phyloP scores from a whole-genome alignment of 2,329 filamentous ascomycete genomes.

The Clarireedia monteithiana region DNA sequence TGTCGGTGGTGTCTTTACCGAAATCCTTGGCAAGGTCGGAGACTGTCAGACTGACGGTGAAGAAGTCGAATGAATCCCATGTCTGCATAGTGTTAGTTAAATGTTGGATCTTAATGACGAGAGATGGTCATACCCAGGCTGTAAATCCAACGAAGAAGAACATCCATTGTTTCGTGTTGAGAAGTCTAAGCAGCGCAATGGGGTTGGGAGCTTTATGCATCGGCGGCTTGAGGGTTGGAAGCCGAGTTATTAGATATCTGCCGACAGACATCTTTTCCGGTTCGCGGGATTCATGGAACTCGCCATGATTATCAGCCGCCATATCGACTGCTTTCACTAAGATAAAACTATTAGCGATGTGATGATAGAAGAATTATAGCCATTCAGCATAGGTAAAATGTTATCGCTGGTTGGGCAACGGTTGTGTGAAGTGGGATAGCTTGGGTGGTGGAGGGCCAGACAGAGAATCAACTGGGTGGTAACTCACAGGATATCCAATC shows the following conservation, averaged over 20 bases:
- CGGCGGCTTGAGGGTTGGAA: slow-evolving; percentile 49
- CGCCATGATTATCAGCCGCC: not conserved
- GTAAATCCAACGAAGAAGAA: slow-evolving; percentile 68
- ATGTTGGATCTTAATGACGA: not conserved
- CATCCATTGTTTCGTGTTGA: slow-evolving; percentile 61
- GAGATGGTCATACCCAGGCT: slow-evolving; percentile 46
- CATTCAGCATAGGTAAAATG: too few relatives aligned
- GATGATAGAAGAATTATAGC: too few relatives aligned
- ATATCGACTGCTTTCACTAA: not conserved
- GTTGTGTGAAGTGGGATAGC: too few relatives aligned
- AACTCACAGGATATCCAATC: too few relatives aligned
- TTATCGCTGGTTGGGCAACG: too few relatives aligned
- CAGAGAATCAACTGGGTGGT: too few relatives aligned
- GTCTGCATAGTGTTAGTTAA: slow-evolving; percentile 31
- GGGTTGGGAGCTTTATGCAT: slow-evolving; percentile 62
- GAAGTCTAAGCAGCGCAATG: slow-evolving; percentile 56
- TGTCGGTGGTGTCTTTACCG: slow-evolving; percentile 51
- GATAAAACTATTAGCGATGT: too few relatives aligned
- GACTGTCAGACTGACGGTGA: slow-evolving; percentile 72
- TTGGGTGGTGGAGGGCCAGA: too few relatives aligned
- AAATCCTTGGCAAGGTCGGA: slow-evolving; percentile 58
- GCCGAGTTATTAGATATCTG: slow-evolving; percentile 42
- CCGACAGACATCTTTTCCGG: slow-evolving; percentile 17
- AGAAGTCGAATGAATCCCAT: slow-evolving; percentile 78
- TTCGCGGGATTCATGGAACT: slow-evolving; percentile 14